These are phyloP conservation scores for Hanseniaspora valbyensis DNA, from an alignment of 805 yeast genomes.

Conservation along the genomic window DNA sequence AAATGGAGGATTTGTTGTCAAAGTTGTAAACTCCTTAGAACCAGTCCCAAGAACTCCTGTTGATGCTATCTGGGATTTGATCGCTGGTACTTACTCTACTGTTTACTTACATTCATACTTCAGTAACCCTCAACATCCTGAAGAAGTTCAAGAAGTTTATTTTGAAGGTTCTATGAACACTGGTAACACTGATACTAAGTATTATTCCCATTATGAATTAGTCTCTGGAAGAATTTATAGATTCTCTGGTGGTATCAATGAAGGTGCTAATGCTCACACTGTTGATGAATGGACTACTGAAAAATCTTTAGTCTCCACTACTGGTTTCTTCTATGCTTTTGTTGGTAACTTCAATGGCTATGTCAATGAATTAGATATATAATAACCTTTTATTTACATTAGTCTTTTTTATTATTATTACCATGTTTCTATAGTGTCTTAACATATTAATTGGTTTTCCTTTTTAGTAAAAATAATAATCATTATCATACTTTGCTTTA, in stretches of 20 bases:
- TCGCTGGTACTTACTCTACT: slow-evolving; percentile 40
- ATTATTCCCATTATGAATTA: slow-evolving; percentile 12
- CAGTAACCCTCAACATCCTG: not conserved
- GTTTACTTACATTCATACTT: slow-evolving; percentile 14
- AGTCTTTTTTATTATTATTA: too few relatives aligned
- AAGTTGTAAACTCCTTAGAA: slow-evolving; percentile 27
- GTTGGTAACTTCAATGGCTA: slow-evolving; percentile 17
- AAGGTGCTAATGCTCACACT: slow-evolving; percentile 17
- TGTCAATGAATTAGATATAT: slow-evolving; percentile 7
- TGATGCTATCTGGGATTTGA: slow-evolving; percentile 39
- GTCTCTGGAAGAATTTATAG: slow-evolving; percentile 16
- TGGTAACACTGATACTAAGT: slow-evolving; percentile 16
- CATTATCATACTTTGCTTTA: too few relatives aligned
- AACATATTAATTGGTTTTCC: too few relatives aligned
- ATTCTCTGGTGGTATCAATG: slow-evolving; percentile 15
- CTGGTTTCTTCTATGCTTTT: slow-evolving; percentile 18
- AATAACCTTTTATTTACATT: too few relatives aligned
- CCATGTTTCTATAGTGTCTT: too few relatives aligned
- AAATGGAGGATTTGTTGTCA: slow-evolving; percentile 36
- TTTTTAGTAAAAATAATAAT: too few relatives aligned
- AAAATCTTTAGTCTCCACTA: slow-evolving; percentile 16
- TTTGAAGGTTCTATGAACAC: slow-evolving; percentile 16
- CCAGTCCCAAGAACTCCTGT: slow-evolving; percentile 46
- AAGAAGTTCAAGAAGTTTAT: slow-evolving; percentile 12
- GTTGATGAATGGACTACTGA: slow-evolving; percentile 18